Evolutionary conservation across 208 protist species (phyloP), one percentile per base, ranked within the genome.

Genomic region (Crithidia thermophila): DNA sequence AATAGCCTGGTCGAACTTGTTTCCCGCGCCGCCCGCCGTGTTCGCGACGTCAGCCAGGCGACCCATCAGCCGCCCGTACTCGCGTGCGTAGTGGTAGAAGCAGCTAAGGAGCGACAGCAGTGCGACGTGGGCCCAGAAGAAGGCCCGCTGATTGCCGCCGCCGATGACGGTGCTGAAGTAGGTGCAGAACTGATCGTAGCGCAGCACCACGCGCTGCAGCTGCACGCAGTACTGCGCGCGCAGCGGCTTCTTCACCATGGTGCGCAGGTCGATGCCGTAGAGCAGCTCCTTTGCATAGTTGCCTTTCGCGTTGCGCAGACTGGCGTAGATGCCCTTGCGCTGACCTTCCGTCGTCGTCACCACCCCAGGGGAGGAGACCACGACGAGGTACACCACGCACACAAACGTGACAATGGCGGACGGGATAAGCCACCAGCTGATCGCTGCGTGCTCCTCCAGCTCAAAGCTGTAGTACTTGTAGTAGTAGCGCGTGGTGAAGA

Each of bases 161-260:
- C 90, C 93, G 68, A 97, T 84, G 45, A 67, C 50, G 55, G 72
- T 91, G 59, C 67, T 60, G 2, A 92, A 39, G 69, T 86, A 90
- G 20, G 65, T 28, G 47, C 84, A 92, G 72, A 89, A 94, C 50
- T 94, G 89, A 45, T 97, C 85, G 64, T 82, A 94, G 43, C 88
- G 81, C 1, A 85, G 73, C 23, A 97, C 84, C 30, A 85, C 69
- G 40, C 81, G 67, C 46, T 81, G 60, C 21, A 76, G 52, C 23
- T 86, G 77, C 13, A 62, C 52, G 59, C 89, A 96, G 69, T 74
- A 77, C 77, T 96, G 91, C 3, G 93, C 82, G 5, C 89, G 85
- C 18, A 94, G 63, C 8, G 93, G 93, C 58, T 91, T 92, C 42
- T 72, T 79, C 21, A 90, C 76, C 87, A 94, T 92, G 21, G 75